phyloP scores from a whole-genome alignment of 2,329 filamentous ascomycete species.

The Alternaria gaisen region DNA sequence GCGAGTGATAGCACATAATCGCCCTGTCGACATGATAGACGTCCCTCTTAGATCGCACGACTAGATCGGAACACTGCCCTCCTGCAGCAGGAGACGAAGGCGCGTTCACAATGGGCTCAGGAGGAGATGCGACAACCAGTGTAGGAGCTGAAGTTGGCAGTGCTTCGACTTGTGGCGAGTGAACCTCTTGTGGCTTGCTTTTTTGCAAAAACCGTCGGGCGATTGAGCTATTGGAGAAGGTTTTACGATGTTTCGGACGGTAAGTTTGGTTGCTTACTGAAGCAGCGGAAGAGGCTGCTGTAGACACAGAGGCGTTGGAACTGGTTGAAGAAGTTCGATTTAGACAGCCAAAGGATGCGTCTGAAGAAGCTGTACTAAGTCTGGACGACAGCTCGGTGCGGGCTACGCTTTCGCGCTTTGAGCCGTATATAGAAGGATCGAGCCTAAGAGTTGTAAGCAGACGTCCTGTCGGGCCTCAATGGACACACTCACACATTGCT shows the following conservation, averaged over 20 bases:
- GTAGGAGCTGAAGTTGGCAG: constrained; percentile 10
- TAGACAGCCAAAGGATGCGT: constrained; percentile 16
- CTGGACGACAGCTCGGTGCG: constrained; percentile 11
- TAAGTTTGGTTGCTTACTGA: constrained; percentile 10
- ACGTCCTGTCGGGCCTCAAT: neutral
- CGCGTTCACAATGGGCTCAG: neutral
- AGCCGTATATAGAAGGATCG: constrained; percentile 17
- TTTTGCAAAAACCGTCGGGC: constrained; percentile 26
- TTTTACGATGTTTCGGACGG: constrained; percentile 23
- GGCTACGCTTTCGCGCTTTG: constrained; percentile 10
- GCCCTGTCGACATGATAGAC: constrained; percentile 43
- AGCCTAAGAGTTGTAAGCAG: constrained; percentile 24
- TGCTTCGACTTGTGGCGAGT: constrained; percentile 1
- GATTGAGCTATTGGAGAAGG: constrained; percentile 21
- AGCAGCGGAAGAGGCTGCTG: constrained; percentile 24
- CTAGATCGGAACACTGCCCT: constrained; percentile 37
- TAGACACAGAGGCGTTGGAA: constrained; percentile 20
- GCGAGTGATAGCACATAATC: constrained; percentile 43
- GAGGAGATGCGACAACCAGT: neutral
- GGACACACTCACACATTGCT: constrained; percentile 26
- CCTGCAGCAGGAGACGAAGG: constrained; percentile 14
- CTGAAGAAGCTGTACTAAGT: constrained; percentile 20
- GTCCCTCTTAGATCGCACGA: constrained; percentile 38
- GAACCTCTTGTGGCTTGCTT: constrained; percentile 10
- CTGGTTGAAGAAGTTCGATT: constrained; percentile 22